Evolutionary conservation across 2,329 filamentous ascomycete genomes (phyloP).

Genomic region (Xylariomycetidae sp.): DNA sequence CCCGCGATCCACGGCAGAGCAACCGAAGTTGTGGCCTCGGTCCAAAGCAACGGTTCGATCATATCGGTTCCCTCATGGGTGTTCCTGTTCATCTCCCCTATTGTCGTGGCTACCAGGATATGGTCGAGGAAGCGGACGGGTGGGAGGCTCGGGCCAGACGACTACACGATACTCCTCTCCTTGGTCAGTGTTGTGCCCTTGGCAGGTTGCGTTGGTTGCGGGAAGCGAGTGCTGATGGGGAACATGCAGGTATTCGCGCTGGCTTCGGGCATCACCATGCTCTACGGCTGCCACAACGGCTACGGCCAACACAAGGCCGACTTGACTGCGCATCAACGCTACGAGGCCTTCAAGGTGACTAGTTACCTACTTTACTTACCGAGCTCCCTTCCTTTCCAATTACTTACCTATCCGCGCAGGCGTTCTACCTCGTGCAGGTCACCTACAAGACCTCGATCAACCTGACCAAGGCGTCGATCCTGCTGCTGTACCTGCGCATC

Average conservation of each 20-base stretch:
- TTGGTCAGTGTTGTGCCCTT: constrained; percentile 13
- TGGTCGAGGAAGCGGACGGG: constrained; percentile 22
- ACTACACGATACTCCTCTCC: constrained; percentile 31
- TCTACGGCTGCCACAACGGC: constrained; percentile 22
- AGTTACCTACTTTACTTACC: constrained; percentile 12
- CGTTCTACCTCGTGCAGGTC: constrained; percentile 27
- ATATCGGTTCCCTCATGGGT: constrained; percentile 20
- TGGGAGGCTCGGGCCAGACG: constrained; percentile 33
- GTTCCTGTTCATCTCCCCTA: constrained; percentile 21
- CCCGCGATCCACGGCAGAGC: neutral
- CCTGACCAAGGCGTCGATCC: constrained; percentile 26
- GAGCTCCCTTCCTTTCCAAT: neutral
- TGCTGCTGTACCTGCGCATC: constrained; percentile 28
- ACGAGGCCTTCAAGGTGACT: constrained; percentile 22
- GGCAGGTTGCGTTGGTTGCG: neutral
- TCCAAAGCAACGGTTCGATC: constrained; percentile 2
- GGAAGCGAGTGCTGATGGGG: neutral
- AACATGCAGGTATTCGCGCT: constrained; percentile 19
- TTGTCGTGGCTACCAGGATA: constrained; percentile 19
- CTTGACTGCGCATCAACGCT: constrained; percentile 10
- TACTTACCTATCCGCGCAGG: constrained; percentile 10
- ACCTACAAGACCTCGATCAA: constrained; percentile 29
- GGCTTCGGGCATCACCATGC: constrained; percentile 17
- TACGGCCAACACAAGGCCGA: constrained; percentile 20
- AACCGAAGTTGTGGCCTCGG: neutral